A percentile compares a stretch with the other conserved stretches of the same genome.
phyloP scores from a whole-genome alignment of 1,139 yeast species.

The Yamadazyma triangularis region DNA sequence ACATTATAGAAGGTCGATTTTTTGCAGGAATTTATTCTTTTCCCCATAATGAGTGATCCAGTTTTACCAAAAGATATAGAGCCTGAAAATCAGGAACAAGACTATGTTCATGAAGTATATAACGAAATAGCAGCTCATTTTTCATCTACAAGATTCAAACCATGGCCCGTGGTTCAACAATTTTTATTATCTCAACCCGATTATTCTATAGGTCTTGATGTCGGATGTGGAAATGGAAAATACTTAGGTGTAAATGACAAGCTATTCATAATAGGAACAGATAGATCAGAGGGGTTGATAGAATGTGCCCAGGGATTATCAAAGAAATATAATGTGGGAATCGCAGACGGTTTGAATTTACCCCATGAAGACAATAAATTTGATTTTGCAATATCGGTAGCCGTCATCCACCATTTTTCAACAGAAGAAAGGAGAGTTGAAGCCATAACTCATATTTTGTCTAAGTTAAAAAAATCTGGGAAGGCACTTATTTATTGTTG shows the following conservation, averaged over 20 bases:
- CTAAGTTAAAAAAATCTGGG: constrained; percentile 57
- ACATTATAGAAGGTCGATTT: no score
- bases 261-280: constrained; percentile 74
- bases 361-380: constrained; percentile 61
- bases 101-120: constrained; percentile 83
- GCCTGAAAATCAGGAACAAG: constrained; percentile 62
- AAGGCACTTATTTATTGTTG: constrained; percentile 82
- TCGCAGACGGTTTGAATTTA: constrained; percentile 71
- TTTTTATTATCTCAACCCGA: constrained; percentile 44
- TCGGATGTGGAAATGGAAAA: constrained; percentile 97
- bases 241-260: constrained; percentile 69
- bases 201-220: constrained; percentile 53
- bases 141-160: constrained; percentile 89
- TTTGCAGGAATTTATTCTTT: no score
- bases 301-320: constrained; percentile 59
- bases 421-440: constrained; percentile 71
- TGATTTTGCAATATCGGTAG: constrained; percentile 93
- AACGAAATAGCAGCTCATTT: constrained; percentile 90
- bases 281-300: constrained; percentile 73
- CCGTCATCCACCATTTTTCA: constrained; percentile 95
- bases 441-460: constrained; percentile 66
- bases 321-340: constrained; percentile 36
- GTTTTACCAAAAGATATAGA: constrained; percentile 29
- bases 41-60: constrained; percentile 30
- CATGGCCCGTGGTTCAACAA: constrained; percentile 92